Base-by-base conservation (phyloP, 2,329 filamentous ascomycete species). In the Pseudogymnoascus sp. region DNA sequence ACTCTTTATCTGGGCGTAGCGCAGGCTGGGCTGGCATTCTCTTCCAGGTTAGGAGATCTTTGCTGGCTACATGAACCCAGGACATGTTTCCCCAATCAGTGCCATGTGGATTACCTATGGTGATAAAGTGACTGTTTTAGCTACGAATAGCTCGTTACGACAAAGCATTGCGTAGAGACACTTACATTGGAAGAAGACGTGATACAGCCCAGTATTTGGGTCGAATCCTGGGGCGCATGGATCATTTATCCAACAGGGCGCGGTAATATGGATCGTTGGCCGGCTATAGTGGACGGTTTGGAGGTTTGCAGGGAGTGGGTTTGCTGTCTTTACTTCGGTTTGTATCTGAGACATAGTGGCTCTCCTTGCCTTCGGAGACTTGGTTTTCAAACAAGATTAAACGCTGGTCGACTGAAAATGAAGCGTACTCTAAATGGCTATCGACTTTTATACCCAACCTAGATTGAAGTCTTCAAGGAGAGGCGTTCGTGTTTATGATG, bases 121-220 rank as follows among this genome's bases (percentile, higher is more conserved):
- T 59, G 63, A 66, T 77, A 77, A 45, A 23, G 41, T 23, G 12
- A 45, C 23, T 45, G 21, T 5, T 26, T 45, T n/a, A 45, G 41
- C 41, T n/a, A 26, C 41, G 6, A 45, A 23, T 33, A 33, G 8
- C 29, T 35, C 52, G 35, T 33, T 37, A 2, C 33, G 52, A 23
- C 23, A 23, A 33, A 19, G 26, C 10, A 33, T 59, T 59, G 19
- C 52, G 29, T 11, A 8, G 52, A 7, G 78, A 73, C 77, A 77
- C 66, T 79, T 74, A 73, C 75, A 82, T 69, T 84, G 81, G 68
- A 80, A 83, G 67, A 79, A 79, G 6, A 83, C 67, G 65, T 83
- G 81, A 63, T 83, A 84, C 1, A 70, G 70, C 31, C 78, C 76
- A 35, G 75, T 73, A 2, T 69, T 72, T 12, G 77, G 78, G 69